phyloP scores from a whole-genome alignment of 495 filamentous ascomycete genomes.

The Penicillium canariense region DNA sequence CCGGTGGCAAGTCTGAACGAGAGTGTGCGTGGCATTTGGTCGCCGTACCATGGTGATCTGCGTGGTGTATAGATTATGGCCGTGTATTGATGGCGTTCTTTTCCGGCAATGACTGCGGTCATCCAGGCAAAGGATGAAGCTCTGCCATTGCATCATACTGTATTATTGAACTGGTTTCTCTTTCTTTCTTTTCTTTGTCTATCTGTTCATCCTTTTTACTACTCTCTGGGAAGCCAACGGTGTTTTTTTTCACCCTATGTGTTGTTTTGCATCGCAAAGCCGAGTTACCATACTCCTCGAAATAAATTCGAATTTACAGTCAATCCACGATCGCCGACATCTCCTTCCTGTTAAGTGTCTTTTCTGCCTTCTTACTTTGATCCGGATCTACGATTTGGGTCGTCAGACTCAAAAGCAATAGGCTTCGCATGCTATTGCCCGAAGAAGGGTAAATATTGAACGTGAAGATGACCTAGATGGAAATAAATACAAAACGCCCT shows the following conservation, averaged over 20 bases:
- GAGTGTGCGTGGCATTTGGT: constrained; percentile 93
- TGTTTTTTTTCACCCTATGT: not conserved
- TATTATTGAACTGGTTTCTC: constrained; percentile 33
- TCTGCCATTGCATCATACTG: constrained; percentile 23
- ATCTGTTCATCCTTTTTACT: too few relatives aligned
- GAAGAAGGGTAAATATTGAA: not conserved
- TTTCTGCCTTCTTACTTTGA: not conserved
- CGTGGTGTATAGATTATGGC: constrained; percentile 38
- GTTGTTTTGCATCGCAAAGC: constrained; percentile 16
- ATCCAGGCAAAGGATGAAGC: constrained; percentile 5
- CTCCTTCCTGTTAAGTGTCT: not conserved
- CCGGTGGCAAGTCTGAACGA: constrained; percentile 83
- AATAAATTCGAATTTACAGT: constrained; percentile 2
- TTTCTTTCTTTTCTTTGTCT: constrained; percentile 13
- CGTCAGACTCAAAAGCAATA: not conserved
- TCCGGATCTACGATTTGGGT: not conserved
- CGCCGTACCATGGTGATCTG: constrained; percentile 76
- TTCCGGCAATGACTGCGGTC: constrained; percentile 15
- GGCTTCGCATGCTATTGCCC: not conserved
- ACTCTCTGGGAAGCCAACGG: constrained; percentile 1
- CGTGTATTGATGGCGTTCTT: constrained; percentile 26
- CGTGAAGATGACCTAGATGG: not conserved
- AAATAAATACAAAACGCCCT: constrained; percentile 15
- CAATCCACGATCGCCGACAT: not conserved
- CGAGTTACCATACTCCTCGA: constrained; percentile 6